phyloP scores from a whole-genome alignment of 2,329 filamentous ascomycete genomes.

The Hymenoscyphus albidus region DNA sequence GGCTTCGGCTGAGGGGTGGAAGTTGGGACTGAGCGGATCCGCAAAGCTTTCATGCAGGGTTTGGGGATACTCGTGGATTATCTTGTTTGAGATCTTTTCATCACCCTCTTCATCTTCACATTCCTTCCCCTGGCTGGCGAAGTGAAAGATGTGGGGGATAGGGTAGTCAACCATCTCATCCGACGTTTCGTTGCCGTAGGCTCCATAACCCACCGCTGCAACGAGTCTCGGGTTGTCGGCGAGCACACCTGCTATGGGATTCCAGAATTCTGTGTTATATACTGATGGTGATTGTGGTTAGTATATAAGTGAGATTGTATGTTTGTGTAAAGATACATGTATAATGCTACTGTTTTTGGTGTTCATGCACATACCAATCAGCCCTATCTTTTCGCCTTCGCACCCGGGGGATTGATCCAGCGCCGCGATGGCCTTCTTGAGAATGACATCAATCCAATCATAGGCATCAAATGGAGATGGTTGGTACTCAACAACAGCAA shows the following conservation, averaged over 20 bases:
- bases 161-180: neutral
- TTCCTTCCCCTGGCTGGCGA: constrained; percentile 3
- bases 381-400: constrained; percentile 6
- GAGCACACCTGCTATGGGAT: neutral
- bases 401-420: constrained; percentile 4
- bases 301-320: too few species aligned
- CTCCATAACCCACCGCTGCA: constrained; percentile 9
- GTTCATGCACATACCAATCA: neutral
- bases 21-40: constrained; percentile 8
- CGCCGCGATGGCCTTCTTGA: constrained; percentile 15
- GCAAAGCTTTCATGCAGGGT: constrained; percentile 16
- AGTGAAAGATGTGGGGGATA: constrained; percentile 9
- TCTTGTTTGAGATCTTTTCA: neutral
- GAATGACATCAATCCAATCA: neutral
- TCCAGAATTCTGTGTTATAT: constrained; percentile 5
- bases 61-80: constrained; percentile 9
- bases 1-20: constrained; percentile 44
- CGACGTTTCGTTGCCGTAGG: neutral
- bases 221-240: constrained; percentile 3
- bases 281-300: neutral
- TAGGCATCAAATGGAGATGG: neutral
- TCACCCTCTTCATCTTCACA: neutral
- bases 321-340: too few species aligned
- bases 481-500: constrained; percentile 30
- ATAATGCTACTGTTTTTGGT: too few species aligned